Evolutionary conservation across 2,329 filamentous ascomycete species (phyloP), one percentile per base, ranked within the genome.

Genomic region (Hymenoscyphus fraxineus): DNA sequence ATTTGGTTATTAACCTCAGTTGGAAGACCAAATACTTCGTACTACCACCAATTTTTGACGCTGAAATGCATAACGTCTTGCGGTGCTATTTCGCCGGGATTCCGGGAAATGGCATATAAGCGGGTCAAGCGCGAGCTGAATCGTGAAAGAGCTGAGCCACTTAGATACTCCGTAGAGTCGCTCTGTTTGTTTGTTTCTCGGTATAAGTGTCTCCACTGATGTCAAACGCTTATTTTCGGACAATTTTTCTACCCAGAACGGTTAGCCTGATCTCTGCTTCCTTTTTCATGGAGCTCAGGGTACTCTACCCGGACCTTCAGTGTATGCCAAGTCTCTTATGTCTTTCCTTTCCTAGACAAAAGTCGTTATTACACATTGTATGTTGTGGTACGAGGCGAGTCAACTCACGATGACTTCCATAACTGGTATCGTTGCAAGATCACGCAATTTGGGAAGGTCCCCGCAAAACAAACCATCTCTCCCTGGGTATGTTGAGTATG

Each of bases 261-360:
- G 22, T 19, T 10, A 47, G 22, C 12, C 9, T 19, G 47, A 54
- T 19, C 44, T 51, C 9, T 51, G 16, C 44, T 54, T 19, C 19
- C 10, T 10, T 54, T 31, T 5, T 19, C 47, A 12, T 54, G 47
- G 10, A 22, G 47, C 3, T 19, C 47, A 54, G n/a, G 22, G 22
- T 13, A 4, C 5, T 54, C 47, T 22, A 54, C 47, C 27, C 3
- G 3, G 27, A 54, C 40, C 41, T 58, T 22, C 22, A 10, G 22
- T 54, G 56, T 16, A 51, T 61, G 62, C 65, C 65, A 58, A 66
- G 60, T 39, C 51, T 40, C 65, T 66, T 66, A 32, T 39, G 56
- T 63, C 65, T 58, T 66, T 64, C 65, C 62, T n/a, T 66, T 66
- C 62, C 59, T n/a, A 61, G 62, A 64, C 3, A 38, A 39, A 27